A percentile compares a stretch with the other conserved stretches of the same genome.
Conservation (phyloP, 225 moss, liverwort and hornwort species). For the Pseudoscleropodium purum region DNA sequence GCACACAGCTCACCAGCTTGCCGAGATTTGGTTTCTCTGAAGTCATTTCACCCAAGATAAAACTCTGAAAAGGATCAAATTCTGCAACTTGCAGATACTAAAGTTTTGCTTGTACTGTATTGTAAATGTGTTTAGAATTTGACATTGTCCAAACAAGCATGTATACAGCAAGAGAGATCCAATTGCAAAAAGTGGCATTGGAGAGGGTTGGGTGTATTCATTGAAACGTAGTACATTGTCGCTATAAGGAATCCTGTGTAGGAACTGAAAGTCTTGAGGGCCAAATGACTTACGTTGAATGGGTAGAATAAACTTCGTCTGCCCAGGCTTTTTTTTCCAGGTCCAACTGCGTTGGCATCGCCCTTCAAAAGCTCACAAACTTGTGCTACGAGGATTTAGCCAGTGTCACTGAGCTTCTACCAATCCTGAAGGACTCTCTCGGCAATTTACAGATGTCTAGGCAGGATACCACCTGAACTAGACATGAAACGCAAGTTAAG, state of each 20-base stretch:
- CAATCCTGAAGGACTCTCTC: not conserved
- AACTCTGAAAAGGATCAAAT: not conserved
- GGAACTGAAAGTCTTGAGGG: not conserved
- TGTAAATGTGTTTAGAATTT: not conserved
- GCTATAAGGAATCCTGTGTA: not conserved
- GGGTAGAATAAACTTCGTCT: not conserved
- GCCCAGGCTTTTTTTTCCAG: not conserved
- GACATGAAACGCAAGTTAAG: not conserved
- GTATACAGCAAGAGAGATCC: not conserved
- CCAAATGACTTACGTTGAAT: not conserved
- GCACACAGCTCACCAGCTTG: not conserved
- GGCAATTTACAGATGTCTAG: constrained; percentile 1
- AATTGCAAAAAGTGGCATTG: not conserved
- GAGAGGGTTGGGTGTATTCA: not conserved
- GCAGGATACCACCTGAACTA: not conserved
- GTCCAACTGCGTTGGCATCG: not conserved
- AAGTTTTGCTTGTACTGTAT: no score
- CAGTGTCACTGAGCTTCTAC: not conserved
- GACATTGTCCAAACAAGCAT: not conserved
- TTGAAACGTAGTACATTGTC: not conserved
- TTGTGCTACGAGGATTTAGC: not conserved
- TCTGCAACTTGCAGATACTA: not conserved
- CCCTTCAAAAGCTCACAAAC: not conserved
- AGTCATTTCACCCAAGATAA: not conserved
- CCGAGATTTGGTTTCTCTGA: not conserved